Evolutionary conservation across 2,329 filamentous ascomycete genomes (phyloP).

Genomic region (Phialemoniopsis sp.): DNA sequence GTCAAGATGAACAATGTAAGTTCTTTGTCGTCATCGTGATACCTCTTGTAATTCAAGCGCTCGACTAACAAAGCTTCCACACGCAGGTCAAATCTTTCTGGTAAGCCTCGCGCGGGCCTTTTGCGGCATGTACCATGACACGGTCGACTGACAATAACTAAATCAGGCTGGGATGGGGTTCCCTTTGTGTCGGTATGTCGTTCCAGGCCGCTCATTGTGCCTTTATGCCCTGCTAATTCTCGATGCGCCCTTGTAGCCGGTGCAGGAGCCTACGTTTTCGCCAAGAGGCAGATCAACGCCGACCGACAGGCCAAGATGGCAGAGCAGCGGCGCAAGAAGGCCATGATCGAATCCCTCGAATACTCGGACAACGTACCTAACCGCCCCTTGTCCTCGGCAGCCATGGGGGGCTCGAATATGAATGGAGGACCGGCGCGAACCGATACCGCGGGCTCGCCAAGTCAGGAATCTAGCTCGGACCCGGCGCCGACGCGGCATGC

Average conservation of each 20-base stretch:
- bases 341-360: conserved; percentile 51
- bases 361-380: conserved; percentile 32
- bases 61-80: background rate
- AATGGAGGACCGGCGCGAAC: conserved; percentile 51
- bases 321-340: conserved; percentile 61
- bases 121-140: no score
- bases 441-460: conserved; percentile 57
- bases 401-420: conserved; percentile 28
- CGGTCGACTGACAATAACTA: conserved; percentile 7
- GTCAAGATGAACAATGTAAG: conserved; percentile 53
- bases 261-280: conserved; percentile 90
- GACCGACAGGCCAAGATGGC: conserved; percentile 73
- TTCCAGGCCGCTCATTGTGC: background rate
- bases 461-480: conserved; percentile 69
- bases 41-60: conserved; percentile 3
- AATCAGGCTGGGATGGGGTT: conserved; percentile 85
- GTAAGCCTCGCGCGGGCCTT: conserved; percentile 33
- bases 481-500: conserved; percentile 84
- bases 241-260: conserved; percentile 55
- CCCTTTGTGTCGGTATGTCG: conserved; percentile 73
- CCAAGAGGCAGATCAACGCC: conserved; percentile 90
- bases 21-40: conserved; percentile 4
- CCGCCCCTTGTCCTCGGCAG: conserved; percentile 24
- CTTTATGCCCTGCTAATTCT: conserved; percentile 5
- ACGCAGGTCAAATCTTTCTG: conserved; percentile 61